These are phyloP conservation scores for Auriscalpium orientale DNA, from an alignment of 768 basidiomycete species.

Conservation along the genomic window DNA sequence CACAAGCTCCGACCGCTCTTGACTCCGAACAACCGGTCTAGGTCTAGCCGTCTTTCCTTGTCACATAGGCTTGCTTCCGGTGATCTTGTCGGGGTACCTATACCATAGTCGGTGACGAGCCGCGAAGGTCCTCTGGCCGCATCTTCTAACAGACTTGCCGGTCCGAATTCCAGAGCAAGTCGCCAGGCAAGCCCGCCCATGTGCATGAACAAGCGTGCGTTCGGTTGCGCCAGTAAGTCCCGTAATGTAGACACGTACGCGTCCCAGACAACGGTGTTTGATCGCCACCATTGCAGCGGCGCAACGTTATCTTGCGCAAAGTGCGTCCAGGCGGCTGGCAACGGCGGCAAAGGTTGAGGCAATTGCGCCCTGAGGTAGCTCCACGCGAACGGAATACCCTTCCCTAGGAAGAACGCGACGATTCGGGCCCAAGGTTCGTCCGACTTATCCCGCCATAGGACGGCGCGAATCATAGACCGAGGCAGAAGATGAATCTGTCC, in stretches of 20 bases:
- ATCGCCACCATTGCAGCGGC: not conserved
- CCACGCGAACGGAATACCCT: no score
- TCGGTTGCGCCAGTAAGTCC: not conserved
- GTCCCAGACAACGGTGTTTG: not conserved
- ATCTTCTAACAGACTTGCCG: not conserved
- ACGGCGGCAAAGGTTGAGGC: not conserved
- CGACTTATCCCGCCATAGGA: no score
- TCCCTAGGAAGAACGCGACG: no score
- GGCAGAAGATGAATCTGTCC: no score
- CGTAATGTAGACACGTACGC: not conserved
- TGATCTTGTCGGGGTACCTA: not conserved
- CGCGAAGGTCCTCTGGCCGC: not conserved
- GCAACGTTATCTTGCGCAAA: no score
- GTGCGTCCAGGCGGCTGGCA: no score
- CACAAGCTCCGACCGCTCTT: not conserved
- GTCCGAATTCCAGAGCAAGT: not conserved
- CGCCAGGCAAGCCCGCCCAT: not conserved
- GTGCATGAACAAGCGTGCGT: not conserved
- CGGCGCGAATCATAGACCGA: no score
- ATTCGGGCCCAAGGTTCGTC: no score
- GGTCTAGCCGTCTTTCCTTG: not conserved
- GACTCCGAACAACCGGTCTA: not conserved
- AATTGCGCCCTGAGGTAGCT: not conserved
- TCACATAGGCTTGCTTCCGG: not conserved
- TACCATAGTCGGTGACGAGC: not conserved